Conservation (phyloP, 73 alveolate genomes). For the Stentor coeruleus region DNA sequence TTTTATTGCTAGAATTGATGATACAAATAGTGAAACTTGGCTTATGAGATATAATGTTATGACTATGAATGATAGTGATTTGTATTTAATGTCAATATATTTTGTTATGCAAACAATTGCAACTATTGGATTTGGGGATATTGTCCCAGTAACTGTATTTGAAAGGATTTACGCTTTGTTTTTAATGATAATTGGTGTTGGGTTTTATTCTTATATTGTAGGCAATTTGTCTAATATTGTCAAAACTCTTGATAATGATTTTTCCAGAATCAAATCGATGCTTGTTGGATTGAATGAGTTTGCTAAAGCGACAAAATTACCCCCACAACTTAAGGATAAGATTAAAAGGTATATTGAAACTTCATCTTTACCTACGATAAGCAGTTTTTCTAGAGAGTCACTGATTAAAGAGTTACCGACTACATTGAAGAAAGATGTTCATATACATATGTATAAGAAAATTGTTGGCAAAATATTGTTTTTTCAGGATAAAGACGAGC, state of each 20-base stretch:
- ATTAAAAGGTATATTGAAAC: conserved; percentile 6
- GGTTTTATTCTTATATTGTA: conserved; percentile 63
- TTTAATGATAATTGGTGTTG: conserved; percentile 26
- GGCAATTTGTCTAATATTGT: conserved; percentile 53
- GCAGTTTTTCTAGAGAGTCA: background rate
- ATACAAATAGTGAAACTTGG: background rate
- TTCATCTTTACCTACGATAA: background rate
- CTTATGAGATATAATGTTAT: background rate
- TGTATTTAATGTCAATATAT: background rate
- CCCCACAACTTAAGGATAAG: background rate
- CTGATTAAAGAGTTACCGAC: conserved; percentile 29
- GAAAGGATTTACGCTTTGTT: background rate
- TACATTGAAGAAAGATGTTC: background rate
- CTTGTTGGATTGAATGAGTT: conserved; percentile 17
- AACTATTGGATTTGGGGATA: conserved; percentile 20
- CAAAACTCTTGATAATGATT: conserved; percentile 17
- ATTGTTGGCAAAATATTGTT: conserved; percentile 25
- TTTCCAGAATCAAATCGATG: background rate
- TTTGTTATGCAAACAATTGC: background rate
- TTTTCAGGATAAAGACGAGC: conserved; percentile 28
- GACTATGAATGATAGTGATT: background rate
- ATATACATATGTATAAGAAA: conserved; percentile 18
- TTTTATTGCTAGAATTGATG: background rate
- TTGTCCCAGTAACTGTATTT: background rate
- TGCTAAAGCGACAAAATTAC: conserved; percentile 25